Conservation (phyloP, 257 asterid species). For the Linderniella brevidens region DNA sequence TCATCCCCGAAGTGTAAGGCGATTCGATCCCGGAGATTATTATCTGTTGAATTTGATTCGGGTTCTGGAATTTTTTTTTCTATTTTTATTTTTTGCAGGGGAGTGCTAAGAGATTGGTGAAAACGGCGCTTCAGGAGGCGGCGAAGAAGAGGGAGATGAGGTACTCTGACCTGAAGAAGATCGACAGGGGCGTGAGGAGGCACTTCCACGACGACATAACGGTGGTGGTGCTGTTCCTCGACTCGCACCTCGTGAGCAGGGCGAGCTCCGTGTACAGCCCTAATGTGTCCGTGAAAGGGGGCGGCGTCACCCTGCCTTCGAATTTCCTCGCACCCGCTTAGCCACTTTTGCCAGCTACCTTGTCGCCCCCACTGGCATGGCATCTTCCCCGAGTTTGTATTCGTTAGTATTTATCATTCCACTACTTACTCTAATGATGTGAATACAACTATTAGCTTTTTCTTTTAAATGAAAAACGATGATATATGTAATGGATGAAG, state of each 20-base stretch:
- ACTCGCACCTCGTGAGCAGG: constrained; percentile 41
- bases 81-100: constrained; percentile 27
- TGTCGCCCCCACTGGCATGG: too few species aligned
- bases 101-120: constrained; percentile 44
- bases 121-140: constrained; percentile 48
- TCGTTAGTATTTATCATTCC: too few species aligned
- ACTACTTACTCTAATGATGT: background rate
- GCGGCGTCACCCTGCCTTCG: constrained; percentile 24
- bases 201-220: constrained; percentile 69
- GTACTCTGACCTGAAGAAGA: constrained; percentile 50
- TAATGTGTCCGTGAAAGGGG: constrained; percentile 35
- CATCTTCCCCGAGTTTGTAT: background rate
- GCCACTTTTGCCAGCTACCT: too few species aligned
- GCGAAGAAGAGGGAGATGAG: constrained; percentile 69
- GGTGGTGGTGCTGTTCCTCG: constrained; percentile 38
- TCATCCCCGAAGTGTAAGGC: constrained; percentile 38
- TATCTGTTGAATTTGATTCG: too few species aligned
- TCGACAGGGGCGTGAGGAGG: constrained; percentile 49
- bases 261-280: constrained; percentile 31
- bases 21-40: too few species aligned
- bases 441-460: too few species aligned
- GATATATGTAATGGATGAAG: too few species aligned
- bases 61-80: background rate
- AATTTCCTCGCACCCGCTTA: constrained; percentile 16
- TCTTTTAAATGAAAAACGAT: too few species aligned